phyloP scores from a whole-genome alignment of 345 rosid species.

The Aquilaria malaccensis region DNA sequence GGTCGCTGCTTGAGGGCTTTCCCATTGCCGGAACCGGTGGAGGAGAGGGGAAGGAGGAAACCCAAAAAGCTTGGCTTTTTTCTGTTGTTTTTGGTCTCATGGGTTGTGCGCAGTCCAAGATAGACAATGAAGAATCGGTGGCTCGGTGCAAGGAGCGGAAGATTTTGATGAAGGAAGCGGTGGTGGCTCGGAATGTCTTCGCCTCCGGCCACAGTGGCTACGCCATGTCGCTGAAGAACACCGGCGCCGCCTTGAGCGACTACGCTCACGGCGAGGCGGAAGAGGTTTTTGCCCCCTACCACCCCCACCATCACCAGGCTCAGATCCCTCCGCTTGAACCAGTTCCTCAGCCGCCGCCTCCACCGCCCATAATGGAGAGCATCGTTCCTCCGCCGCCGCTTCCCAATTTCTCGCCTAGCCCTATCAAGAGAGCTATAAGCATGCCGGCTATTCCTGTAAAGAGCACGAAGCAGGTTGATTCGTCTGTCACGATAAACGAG shows the following conservation, averaged over 20 bases:
- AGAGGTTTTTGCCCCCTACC: conserved; percentile 16
- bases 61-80: not conserved
- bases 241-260: conserved; percentile 89
- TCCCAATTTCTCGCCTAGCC: conserved; percentile 74
- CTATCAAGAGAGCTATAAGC: conserved; percentile 61
- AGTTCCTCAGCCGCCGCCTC: conserved; percentile 42
- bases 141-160: conserved; percentile 75
- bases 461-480: conserved; percentile 25
- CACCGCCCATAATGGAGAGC: conserved; percentile 52
- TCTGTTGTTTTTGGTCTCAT: conserved; percentile 16
- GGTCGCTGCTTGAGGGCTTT: not conserved
- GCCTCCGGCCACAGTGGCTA: conserved; percentile 80
- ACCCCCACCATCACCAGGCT: conserved; percentile 17
- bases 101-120: conserved; percentile 94
- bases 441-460: conserved; percentile 49
- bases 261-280: conserved; percentile 77
- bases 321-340: conserved; percentile 29
- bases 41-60: not conserved
- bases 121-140: conserved; percentile 86
- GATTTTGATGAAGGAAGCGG: conserved; percentile 80
- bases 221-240: conserved; percentile 63
- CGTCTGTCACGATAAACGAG: conserved; percentile 38
- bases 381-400: conserved; percentile 77
- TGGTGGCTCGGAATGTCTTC: conserved; percentile 67
- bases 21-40: not conserved